phyloP scores from a whole-genome alignment of 129 eudicot species.

The Escallonia rubra region DNA sequence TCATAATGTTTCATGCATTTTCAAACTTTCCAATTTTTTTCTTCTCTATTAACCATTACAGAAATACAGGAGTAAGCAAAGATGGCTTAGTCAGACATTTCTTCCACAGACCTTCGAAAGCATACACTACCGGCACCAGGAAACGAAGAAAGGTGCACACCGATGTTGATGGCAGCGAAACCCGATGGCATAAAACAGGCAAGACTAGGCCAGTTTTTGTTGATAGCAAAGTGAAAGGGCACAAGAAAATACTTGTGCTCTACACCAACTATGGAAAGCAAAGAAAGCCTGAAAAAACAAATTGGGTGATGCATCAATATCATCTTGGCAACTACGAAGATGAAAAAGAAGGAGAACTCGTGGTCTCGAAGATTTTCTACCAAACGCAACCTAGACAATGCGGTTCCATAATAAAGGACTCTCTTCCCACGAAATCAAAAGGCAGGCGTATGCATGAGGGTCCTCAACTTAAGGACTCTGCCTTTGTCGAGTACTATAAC shows the following conservation, averaged over 20 bases:
- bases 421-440: conserved; percentile 1
- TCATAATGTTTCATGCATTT: not conserved
- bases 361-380: conserved; percentile 67
- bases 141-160: conserved; percentile 67
- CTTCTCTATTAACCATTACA: not conserved
- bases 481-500: conserved; percentile 25
- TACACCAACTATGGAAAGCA: conserved; percentile 69
- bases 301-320: conserved; percentile 82
- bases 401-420: conserved; percentile 25
- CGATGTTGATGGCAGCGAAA: conserved; percentile 55
- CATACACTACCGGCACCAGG: conserved; percentile 69
- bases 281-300: conserved; percentile 63
- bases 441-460: conserved; percentile 15
- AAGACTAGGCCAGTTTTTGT: conserved; percentile 54
- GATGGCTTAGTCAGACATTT: conserved; percentile 63
- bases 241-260: conserved; percentile 71
- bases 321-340: conserved; percentile 68
- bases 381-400: conserved; percentile 79
- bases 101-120: conserved; percentile 74
- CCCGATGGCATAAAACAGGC: conserved; percentile 80
- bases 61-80: conserved; percentile 48
- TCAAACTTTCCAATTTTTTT: not conserved
- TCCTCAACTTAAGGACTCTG: conserved; percentile 6
- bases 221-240: conserved; percentile 45
- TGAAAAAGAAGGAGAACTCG: conserved; percentile 70